A percentile compares a stretch with the other conserved stretches of the same genome.
Conservation (phyloP, 768 basidiomycete genomes). For the Collybiopsis confluens region DNA sequence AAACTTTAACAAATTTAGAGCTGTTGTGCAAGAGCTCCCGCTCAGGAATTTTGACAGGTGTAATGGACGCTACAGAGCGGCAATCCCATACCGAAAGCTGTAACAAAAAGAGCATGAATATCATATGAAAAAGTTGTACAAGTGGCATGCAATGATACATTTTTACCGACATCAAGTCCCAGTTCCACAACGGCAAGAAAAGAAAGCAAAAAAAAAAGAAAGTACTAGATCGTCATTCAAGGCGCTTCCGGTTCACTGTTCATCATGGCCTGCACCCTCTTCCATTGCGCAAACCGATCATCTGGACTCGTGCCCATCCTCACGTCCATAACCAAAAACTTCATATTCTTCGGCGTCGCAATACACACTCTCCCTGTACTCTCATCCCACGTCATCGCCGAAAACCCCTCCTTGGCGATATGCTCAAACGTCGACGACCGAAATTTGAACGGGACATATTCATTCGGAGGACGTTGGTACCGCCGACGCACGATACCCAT, state of each 20-base stretch:
- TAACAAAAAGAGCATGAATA: too few relatives aligned
- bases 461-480: constrained; percentile 12
- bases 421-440: constrained; percentile 9
- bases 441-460: constrained; percentile 11
- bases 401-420: constrained; percentile 28
- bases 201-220: too few relatives aligned
- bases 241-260: constrained; percentile 16
- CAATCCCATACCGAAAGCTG: too few relatives aligned
- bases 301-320: constrained; percentile 26
- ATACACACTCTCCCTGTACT: constrained; percentile 56
- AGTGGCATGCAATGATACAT: too few relatives aligned
- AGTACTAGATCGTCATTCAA: too few relatives aligned
- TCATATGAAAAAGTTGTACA: too few relatives aligned
- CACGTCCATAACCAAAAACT: constrained; percentile 48
- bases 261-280: constrained; percentile 27
- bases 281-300: constrained; percentile 25
- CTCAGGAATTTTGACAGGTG: too few relatives aligned
- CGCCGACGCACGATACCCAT: constrained; percentile 19
- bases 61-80: too few relatives aligned
- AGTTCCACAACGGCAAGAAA: too few relatives aligned
- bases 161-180: too few relatives aligned
- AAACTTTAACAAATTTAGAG: too few relatives aligned
- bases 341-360: constrained; percentile 32
- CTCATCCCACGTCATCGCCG: constrained; percentile 65
- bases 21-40: too few relatives aligned